Evolutionary conservation across 768 basidiomycete species (phyloP), one percentile per base, ranked within the genome.

Genomic region (Kwoniella pini): DNA sequence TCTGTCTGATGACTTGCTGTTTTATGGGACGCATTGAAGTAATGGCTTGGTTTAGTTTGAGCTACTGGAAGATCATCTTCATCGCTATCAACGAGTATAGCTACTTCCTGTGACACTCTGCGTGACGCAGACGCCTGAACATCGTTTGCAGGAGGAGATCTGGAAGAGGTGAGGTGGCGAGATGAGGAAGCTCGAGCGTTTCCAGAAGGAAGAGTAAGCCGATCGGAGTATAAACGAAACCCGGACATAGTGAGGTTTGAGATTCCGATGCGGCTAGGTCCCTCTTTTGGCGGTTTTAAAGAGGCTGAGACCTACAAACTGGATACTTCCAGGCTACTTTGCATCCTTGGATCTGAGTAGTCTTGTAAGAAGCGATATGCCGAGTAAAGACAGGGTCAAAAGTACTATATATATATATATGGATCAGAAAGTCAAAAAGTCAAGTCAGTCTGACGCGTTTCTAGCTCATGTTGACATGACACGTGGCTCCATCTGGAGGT

Each of bases 11-110:
- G 15, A 36, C 15, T 36, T 36, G 33, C 33, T 15, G 33, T 15
- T 36, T 36, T 36, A 7, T 7, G 15, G 7, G 7, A 7, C 7
- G 33, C 33, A 7, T 15, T 15, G 33, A 36, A 36, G 15, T 36
- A 36, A 36, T 36, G 24, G n/a, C 33, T 45, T 22, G 31, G 38
- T 15, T 22, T 38, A 3, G 36, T 24, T 26, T 42, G 27, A 5
- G 19, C 22, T 44, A 52, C 28, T 2, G 40, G 50, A 1, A 13
- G 17, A 30, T 66, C 64, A 7, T 57, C 45, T 7, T 65, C 65
- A 28, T 67, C 65, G 49, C 57, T 59, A n/a, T 58, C 57, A 28
- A 61, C 54, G 22, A 62, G 49, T 27, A 66, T 62, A 9, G 54
- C 49, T 19, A 15, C 15, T 15, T 36, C 33, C 33, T 36, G 33